Base-by-base conservation (phyloP, 768 basidiomycete species). In the Termitomyces heimii region DNA sequence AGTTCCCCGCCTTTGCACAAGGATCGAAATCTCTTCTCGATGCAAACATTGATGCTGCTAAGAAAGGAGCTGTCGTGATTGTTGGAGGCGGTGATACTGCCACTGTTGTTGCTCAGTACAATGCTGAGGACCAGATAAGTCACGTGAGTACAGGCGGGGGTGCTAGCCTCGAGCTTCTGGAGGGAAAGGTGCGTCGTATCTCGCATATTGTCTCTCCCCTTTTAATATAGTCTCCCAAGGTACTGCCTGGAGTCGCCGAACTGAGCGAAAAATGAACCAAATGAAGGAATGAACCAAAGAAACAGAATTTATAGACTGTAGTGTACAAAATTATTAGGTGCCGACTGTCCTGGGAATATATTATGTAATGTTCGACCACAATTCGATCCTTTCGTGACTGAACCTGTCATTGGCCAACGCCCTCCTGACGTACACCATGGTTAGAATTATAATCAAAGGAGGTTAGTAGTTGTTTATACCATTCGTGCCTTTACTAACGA, bases 61-160 rank as follows among this genome's bases (percentile, higher is more conserved):
- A 85, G 68, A 83, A 85, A 24, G 95, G 95, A 26, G 79, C 93
- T 10, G 90, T 87, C 7, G 96, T 99, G 61, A 98, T 99, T 65
- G 88, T 98, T 56, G 96, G 96, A 54, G 94, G 94, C 63, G 93
- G 93, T 60, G 94, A 95, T 70, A 96, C 93, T 42, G 96, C 96
- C n/a, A 98, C 96, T 5, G 81, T 98, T 35, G 94, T 87, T 54
- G 94, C 91, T n/a, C 85, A 95, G 63, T 82, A 88, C 68, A 77
- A 76, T 12, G 85, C 85, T 18, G 96, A 99, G 72, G 85, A 88
- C 64, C 85, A 92, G 70, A 78, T 99, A 61, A 94, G 90, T 73
- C 96, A 99, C 74, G 93, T 99, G 66, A 93, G 90, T 70, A 99
- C 96, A 37, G 96, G 96, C 60, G 96, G 91, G 46, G 92, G 92